Base-by-base conservation (phyloP, 495 filamentous ascomycete species). In the Neurospora tetraspora region DNA sequence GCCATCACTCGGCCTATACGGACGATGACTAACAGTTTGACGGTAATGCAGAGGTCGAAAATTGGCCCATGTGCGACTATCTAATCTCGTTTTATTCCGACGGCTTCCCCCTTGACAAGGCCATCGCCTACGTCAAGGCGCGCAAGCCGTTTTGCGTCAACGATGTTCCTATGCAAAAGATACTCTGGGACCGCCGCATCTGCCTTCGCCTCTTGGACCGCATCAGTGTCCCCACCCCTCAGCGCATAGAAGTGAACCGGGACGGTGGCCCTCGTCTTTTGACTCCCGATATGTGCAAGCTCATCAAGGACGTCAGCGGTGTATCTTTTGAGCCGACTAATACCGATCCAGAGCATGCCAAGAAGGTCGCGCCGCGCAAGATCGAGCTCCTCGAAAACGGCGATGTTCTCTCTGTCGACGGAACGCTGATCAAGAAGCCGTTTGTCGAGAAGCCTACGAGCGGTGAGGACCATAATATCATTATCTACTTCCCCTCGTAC, bases 371-470 rank as follows among this genome's bases (percentile, higher is more conserved):
- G n/a, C 87, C 87, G n/a, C 86, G 90, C 73, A 90, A 88, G 75
- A 91, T 99, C 5, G 89, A 93, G 74, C 83, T 98, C 72, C 86
- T 93, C 27, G 95, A 98, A 74, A 90, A 94, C 77, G 92, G 92
- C 9, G 93, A 99, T 74, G 90, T 92, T 12, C 84, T 99, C 70
- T 87, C 91, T 27, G 95, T 98, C 16, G 94, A 98, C 80, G 95
- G 94, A 18, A 85, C 87, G 37, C 77, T 89, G 10, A 86, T 99
- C 53, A 91, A 85, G 73, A 99, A 99, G 76, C 96, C 96, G 1
- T 99, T 98, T 80, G 96, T 99, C 65, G 96, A 99, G 80, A 99
- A 99, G 80, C 96, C 96, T 2, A 92, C 93, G n/a, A 97, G 92
- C 80, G 96, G 96, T 18, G 96, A 99, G 81, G 94, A 99, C 79